Base-by-base conservation (phyloP, 2,329 filamentous ascomycete genomes). In the Fusarium avenaceum region DNA sequence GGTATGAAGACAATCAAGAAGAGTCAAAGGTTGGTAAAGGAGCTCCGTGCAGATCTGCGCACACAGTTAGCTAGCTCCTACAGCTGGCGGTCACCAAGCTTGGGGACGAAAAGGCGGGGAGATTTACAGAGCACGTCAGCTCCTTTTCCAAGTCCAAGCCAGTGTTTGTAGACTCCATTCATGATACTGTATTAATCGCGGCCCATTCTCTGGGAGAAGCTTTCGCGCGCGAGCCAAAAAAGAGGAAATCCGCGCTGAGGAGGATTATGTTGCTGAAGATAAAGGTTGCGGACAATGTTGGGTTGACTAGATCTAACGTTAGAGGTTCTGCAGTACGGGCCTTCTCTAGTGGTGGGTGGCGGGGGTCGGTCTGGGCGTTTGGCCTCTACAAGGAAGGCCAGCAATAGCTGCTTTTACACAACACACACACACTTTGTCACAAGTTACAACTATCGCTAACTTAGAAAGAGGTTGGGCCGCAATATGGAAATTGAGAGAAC, bases 31-130 rank as follows among this genome's bases (percentile, higher is more conserved):
- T 78, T 96, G 92, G 81, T 93, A 96, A 67, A 97, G 89, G 69
- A 97, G 87, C 79, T 98, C 96, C 73, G 95, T 97, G 84, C 96
- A 99, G 75, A 99, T 99, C 94, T 97, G 57, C 47, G 52, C 42
- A 48, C 61, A 63, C 52, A 50, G 63, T 72, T 52, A 73, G 69
- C 38, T 24, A 24, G 24, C 24, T 24, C 7, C 24, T 53, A 40
- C 22, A 20, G 30, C 54, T 50, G 56, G 42, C 30, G 19, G 57
- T 54, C 44, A 65, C 33, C 42, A 57, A 53, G 45, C 22, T 56
- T 62, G 48, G 20, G 39, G 51, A 40, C 59, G 50, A 49, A 63
- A 61, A 64, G 64, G 63, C 57, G 64, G 61, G 58, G 60, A 65
- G 48, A 67, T 67, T 58, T 86, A 97, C 94, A 77, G 95, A 97